A percentile compares a stretch with the other conserved stretches of the same genome.
phyloP scores from a whole-genome alignment of 2,329 filamentous ascomycete species.

The Aspergillus neoniger region DNA sequence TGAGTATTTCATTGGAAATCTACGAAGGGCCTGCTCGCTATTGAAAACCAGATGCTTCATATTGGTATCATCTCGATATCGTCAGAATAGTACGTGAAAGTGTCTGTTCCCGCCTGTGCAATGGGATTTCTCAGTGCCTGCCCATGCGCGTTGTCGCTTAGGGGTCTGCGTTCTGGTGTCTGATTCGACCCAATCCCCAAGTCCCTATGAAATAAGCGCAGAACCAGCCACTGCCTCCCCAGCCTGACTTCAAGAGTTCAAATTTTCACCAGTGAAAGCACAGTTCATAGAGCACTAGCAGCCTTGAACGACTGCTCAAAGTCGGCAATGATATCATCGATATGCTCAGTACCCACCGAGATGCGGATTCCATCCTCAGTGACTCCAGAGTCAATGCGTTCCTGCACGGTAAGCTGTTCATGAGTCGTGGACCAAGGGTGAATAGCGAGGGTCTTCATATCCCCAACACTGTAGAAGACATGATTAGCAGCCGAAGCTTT shows the following conservation, averaged over 20 bases:
- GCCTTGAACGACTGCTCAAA: conserved; percentile 86
- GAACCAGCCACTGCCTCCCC: background rate
- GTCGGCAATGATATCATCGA: conserved; percentile 95
- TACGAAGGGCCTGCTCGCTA: too few relatives aligned
- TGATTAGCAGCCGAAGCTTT: conserved; percentile 13
- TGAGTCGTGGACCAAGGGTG: conserved; percentile 96
- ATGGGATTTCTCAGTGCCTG: too few relatives aligned
- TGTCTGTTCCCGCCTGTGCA: too few relatives aligned
- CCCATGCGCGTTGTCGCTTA: too few relatives aligned
- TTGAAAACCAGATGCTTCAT: too few relatives aligned
- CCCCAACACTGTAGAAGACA: conserved; percentile 65
- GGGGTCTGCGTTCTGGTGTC: too few relatives aligned
- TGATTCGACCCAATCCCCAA: background rate
- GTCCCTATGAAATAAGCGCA: background rate
- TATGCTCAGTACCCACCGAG: conserved; percentile 93
- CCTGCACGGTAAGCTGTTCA: conserved; percentile 82
- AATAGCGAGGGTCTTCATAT: conserved; percentile 91
- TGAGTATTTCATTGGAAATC: too few relatives aligned
- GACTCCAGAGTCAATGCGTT: conserved; percentile 77
- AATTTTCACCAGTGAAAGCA: too few relatives aligned
- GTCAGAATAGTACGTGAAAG: too few relatives aligned
- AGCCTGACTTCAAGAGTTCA: background rate
- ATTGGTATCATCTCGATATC: too few relatives aligned
- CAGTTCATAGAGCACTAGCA: conserved; percentile 28
- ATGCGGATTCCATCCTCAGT: conserved; percentile 90